Conservation (phyloP, 2,329 filamentous ascomycete genomes). For the Dothideomycetes sp. region DNA sequence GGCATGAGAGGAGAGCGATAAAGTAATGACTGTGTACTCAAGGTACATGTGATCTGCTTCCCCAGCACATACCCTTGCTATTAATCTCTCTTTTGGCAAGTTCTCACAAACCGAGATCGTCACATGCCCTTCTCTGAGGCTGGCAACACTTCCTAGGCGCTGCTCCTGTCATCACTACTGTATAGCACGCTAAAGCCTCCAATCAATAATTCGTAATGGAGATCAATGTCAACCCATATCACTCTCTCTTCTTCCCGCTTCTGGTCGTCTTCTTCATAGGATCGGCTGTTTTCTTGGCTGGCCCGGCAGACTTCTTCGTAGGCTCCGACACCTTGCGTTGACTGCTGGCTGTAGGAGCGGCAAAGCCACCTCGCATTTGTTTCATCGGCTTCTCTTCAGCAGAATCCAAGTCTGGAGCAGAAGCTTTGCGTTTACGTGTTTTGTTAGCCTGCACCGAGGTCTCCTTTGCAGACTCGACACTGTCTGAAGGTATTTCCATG, state of each 20-base stretch:
- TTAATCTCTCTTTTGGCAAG: no score
- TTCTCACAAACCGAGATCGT: no score
- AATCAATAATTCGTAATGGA: not conserved
- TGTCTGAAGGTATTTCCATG: not conserved
- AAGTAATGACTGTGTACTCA: no score
- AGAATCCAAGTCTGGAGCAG: constrained; percentile 14
- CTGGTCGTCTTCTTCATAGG: constrained; percentile 3
- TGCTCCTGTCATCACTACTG: no score
- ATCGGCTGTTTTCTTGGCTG: constrained; percentile 2
- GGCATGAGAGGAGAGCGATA: no score
- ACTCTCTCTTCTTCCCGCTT: constrained; percentile 5
- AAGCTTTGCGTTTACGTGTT: constrained; percentile 20
- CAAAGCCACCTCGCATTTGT: constrained; percentile 15
- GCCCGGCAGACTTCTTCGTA: no score
- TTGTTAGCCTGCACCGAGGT: no score
- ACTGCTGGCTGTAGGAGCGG: constrained; percentile 26
- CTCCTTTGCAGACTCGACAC: not conserved
- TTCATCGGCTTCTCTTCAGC: constrained; percentile 19
- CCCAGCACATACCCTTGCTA: no score
- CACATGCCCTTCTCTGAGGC: no score
- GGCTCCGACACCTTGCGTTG: constrained; percentile 14
- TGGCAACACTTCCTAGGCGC: no score
- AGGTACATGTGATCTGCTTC: no score
- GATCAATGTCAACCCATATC: not conserved
- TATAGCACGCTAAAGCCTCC: constrained; percentile 6